Conservation (phyloP, 352 stramenopile species). For the Thraustochytrium striatum region DNA sequence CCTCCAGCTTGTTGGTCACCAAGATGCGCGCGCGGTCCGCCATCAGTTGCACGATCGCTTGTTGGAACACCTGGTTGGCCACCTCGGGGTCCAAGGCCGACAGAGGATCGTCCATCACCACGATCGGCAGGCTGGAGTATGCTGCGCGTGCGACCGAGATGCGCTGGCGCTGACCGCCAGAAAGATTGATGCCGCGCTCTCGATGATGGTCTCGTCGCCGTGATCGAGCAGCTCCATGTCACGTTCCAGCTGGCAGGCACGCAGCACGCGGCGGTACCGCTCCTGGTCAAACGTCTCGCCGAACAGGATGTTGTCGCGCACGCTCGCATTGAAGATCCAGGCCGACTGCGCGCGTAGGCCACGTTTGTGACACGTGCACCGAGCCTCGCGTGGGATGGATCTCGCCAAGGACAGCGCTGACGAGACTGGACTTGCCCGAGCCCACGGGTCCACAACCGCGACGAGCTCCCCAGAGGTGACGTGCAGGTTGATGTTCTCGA, state of each 20-base stretch:
- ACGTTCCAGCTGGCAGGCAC: conserved; percentile 59
- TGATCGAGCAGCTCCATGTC: conserved; percentile 62
- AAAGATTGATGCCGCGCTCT: conserved; percentile 58
- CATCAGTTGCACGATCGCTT: conserved; percentile 41
- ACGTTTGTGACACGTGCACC: neutral
- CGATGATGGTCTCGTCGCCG: conserved; percentile 69
- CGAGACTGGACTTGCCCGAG: conserved; percentile 62
- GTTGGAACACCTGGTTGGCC: conserved; percentile 59
- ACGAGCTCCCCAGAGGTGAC: neutral
- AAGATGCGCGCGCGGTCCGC: conserved; percentile 57
- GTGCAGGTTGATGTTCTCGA: neutral
- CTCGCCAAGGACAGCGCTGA: conserved; percentile 62
- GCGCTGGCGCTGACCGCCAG: conserved; percentile 63
- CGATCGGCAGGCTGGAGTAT: conserved; percentile 58
- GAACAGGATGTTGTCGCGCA: conserved; percentile 73
- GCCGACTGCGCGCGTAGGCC: conserved; percentile 57
- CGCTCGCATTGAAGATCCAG: conserved; percentile 69
- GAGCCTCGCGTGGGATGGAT: neutral
- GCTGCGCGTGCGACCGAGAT: conserved; percentile 61
- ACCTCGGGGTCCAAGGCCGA: conserved; percentile 64
- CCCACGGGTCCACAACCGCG: conserved; percentile 61
- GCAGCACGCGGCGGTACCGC: conserved; percentile 62
- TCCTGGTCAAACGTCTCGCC: conserved; percentile 57
- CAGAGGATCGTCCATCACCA: conserved; percentile 67
- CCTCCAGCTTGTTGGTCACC: conserved; percentile 67